Conservation (phyloP, 805 yeast species). For the Blastobotrys parvus region DNA sequence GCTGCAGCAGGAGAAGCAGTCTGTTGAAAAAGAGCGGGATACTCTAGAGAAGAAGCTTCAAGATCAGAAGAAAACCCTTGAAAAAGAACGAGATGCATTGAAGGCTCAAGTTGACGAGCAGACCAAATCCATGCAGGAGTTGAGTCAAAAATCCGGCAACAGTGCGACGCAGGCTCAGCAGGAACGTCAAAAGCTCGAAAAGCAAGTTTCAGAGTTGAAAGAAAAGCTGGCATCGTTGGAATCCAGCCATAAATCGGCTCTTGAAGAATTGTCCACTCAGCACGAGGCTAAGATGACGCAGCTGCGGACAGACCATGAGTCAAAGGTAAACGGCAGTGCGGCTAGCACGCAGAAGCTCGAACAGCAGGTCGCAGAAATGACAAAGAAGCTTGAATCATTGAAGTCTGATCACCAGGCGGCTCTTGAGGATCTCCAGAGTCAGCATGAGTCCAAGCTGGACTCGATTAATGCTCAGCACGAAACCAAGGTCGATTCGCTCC, state of each 20-base stretch:
- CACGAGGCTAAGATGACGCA: too few species aligned
- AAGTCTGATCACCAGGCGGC: neutral
- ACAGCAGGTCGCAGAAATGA: too few species aligned
- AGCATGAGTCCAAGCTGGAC: neutral
- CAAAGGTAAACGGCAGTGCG: too few species aligned
- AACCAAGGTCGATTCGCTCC: neutral
- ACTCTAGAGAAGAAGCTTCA: slow-evolving; percentile 4
- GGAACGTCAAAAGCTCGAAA: neutral
- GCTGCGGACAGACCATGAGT: too few species aligned
- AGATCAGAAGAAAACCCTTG: too few species aligned
- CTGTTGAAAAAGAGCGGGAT: slow-evolving; percentile 2
- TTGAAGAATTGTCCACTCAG: too few species aligned
- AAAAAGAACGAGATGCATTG: neutral
- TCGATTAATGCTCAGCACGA: neutral
- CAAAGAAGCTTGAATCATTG: neutral
- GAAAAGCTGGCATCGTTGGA: neutral
- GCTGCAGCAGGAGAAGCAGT: neutral
- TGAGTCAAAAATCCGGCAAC: too few species aligned
- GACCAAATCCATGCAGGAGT: too few species aligned
- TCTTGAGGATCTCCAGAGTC: neutral
- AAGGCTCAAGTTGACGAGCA: slow-evolving; percentile 4
- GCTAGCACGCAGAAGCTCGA: too few species aligned
- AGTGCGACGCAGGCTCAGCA: neutral
- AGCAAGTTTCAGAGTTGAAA: slow-evolving; percentile 4
- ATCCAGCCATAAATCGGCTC: too few species aligned